A percentile compares a stretch with the other conserved stretches of the same genome.
phyloP scores from a whole-genome alignment of 1,139 yeast species.

The Lodderomyces jiufengensis region DNA sequence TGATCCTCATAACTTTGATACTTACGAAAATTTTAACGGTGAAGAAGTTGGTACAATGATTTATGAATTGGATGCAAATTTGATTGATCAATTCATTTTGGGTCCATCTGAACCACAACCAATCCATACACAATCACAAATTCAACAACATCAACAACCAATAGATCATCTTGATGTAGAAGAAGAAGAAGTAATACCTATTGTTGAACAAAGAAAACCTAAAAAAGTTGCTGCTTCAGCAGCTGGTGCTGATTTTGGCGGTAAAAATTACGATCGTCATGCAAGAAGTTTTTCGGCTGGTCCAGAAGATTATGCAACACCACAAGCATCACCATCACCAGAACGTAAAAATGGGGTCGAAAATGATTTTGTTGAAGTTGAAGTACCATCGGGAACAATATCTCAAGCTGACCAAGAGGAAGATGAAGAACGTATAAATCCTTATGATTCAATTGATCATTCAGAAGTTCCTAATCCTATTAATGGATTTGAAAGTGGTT shows the following conservation, averaged over 20 bases:
- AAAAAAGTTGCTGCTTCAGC: slow-evolving; percentile 16
- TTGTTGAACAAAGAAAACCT: slow-evolving; percentile 6
- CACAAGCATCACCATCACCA: slow-evolving; percentile 33
- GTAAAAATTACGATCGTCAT: slow-evolving; percentile 28
- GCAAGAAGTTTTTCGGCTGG: slow-evolving; percentile 41
- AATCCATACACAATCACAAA: too few relatives aligned
- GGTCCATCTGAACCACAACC: slow-evolving; percentile 10
- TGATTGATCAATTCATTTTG: slow-evolving; percentile 32
- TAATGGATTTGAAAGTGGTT: slow-evolving; percentile 3
- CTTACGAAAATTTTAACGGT: slow-evolving; percentile 51
- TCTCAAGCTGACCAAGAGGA: slow-evolving; percentile 14
- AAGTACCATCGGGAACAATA: slow-evolving; percentile 23
- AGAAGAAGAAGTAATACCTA: too few relatives aligned
- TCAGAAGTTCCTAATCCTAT: slow-evolving; percentile 1
- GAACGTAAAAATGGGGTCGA: slow-evolving; percentile 15
- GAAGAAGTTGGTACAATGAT: slow-evolving; percentile 56
- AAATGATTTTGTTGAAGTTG: slow-evolving; percentile 30
- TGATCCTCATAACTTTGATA: slow-evolving; percentile 36
- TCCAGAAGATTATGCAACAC: slow-evolving; percentile 43
- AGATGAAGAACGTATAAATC: slow-evolving; percentile 9
- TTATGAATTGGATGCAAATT: slow-evolving; percentile 54
- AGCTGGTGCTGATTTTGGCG: slow-evolving; percentile 5
- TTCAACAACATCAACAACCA: too few relatives aligned
- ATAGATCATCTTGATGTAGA: too few relatives aligned
- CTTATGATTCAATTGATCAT: slow-evolving; percentile 4